Evolutionary conservation across 306 rosid genomes (phyloP), one percentile per base, ranked within the genome.

Genomic region (Aeschynomene evenia): DNA sequence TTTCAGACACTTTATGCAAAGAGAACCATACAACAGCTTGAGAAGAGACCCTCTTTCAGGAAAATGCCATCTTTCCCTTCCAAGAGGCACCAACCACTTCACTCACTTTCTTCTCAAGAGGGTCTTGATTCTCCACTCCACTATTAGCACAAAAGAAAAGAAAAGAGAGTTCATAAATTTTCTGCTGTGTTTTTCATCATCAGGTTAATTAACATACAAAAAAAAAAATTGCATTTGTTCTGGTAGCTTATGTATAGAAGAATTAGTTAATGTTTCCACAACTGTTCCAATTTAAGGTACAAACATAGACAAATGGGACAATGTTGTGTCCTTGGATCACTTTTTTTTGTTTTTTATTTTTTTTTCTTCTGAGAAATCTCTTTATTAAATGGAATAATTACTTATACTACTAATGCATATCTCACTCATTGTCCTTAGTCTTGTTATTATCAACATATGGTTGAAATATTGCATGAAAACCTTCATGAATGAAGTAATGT

Each of bases 121-220:
- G 88, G 86, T 40, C 89, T 85, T 73, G 19, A 78, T 59, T 85
- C 89, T 63, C 89, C 89, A 58, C 86, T 85, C 57, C 21, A 79
- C 16, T 68, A 75, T 70, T 57, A 53, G 33, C 68, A 42, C 2
- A 51, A n/a, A n/a, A n/a, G n/a, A n/a, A n/a, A n/a, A n/a, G n/a
- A n/a, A n/a, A 11, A 29, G 10, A 52, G 15, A 26, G 28, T 39
- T 51, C 43, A 28, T 36, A 18, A 68, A 40, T 51, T 49, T 28
- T 64, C 18, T 68, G 23, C 29, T 40, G 42, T 20, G n/a, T 52
- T 55, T 16, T 78, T 70, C 19, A 55, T 28, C 31, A 28, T 15
- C 20, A 13, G 15, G 7, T 14, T n/a, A 13, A 43, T 43, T 68
- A 60, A 78, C 80, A 75, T 73, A 75, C 81, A 79, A 36, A 56